Evolutionary conservation across 345 rosid species (phyloP).

Genomic region (Citrus medica): DNA sequence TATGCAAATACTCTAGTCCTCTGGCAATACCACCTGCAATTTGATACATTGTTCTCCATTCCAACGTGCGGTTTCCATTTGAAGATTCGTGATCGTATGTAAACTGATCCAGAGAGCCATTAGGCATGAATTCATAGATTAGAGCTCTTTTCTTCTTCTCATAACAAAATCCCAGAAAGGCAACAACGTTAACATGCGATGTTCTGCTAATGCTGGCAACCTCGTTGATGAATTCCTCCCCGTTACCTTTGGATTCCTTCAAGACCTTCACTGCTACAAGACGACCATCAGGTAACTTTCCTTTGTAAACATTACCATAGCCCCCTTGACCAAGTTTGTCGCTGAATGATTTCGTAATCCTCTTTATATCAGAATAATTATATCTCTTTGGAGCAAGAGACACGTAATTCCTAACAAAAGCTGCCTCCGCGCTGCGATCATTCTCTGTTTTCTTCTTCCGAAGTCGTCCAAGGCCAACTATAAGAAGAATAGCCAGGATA

Average conservation of each 20-base stretch:
- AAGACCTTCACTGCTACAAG: slow-evolving; percentile 28
- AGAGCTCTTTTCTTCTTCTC: slow-evolving; percentile 31
- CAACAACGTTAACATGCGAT: slow-evolving; percentile 42
- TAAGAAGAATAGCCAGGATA: neutral
- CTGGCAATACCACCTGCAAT: slow-evolving; percentile 33
- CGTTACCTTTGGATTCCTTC: slow-evolving; percentile 4
- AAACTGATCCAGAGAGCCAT: slow-evolving; percentile 40
- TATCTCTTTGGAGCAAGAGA: slow-evolving; percentile 15
- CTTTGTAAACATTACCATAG: slow-evolving; percentile 29
- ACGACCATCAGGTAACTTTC: slow-evolving; percentile 17
- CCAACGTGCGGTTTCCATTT: neutral
- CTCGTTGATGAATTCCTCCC: slow-evolving; percentile 44
- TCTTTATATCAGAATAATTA: slow-evolving; percentile 16
- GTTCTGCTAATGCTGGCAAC: slow-evolving; percentile 45
- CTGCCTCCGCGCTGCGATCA: slow-evolving; percentile 6
- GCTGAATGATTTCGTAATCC: slow-evolving; percentile 22
- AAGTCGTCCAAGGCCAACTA: neutral
- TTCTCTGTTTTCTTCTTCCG: neutral
- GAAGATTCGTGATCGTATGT: neutral
- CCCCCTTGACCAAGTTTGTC: slow-evolving; percentile 30
- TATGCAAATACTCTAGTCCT: slow-evolving; percentile 48
- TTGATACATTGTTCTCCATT: neutral
- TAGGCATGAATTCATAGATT: slow-evolving; percentile 32
- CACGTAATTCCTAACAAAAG: slow-evolving; percentile 2
- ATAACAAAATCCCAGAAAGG: slow-evolving; percentile 38